phyloP scores from a whole-genome alignment of 1,284 basidiomycete genomes.

The Cutaneotrichosporon cyanovorans region DNA sequence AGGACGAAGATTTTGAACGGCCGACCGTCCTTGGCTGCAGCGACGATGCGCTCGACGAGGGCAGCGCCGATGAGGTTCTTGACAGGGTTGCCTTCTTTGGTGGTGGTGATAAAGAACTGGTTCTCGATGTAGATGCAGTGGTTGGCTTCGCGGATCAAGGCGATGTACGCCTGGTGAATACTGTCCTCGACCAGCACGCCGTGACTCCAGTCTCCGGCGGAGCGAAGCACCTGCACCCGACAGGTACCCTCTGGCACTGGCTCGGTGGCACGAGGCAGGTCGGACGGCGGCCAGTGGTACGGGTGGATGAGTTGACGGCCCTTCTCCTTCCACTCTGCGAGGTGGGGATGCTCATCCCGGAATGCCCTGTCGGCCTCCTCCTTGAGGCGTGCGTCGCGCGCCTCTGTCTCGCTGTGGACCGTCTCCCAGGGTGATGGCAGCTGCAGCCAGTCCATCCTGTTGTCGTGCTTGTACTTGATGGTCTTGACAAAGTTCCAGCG shows the following conservation, averaged over 20 bases:
- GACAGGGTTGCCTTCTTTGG: slow-evolving; percentile 55
- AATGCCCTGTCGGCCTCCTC: slow-evolving; percentile 28
- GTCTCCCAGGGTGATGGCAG: slow-evolving; percentile 53
- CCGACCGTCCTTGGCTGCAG: slow-evolving; percentile 60
- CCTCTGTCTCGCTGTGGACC: slow-evolving; percentile 22
- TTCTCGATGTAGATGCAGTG: slow-evolving; percentile 93
- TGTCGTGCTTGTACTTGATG: slow-evolving; percentile 47
- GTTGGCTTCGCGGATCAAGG: slow-evolving; percentile 72
- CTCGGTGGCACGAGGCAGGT: slow-evolving; percentile 34
- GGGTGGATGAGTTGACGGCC: slow-evolving; percentile 42
- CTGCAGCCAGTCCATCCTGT: slow-evolving; percentile 65
- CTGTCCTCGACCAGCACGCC: slow-evolving; percentile 76
- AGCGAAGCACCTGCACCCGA: slow-evolving; percentile 53
- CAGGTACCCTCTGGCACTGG: slow-evolving; percentile 34
- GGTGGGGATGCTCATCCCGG: slow-evolving; percentile 41
- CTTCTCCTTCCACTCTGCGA: slow-evolving; percentile 39
- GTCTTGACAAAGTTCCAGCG: slow-evolving; percentile 45
- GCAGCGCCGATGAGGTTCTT: slow-evolving; percentile 74
- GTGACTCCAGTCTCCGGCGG: slow-evolving; percentile 84
- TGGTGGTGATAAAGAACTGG: slow-evolving; percentile 83
- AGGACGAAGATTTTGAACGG: slow-evolving; percentile 73
- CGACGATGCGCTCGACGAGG: slow-evolving; percentile 70
- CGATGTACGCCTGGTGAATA: slow-evolving; percentile 71
- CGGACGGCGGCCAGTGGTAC: slow-evolving; percentile 42
- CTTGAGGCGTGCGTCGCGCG: slow-evolving; percentile 23